Base-by-base conservation (phyloP, 2,329 filamentous ascomycete genomes). In the Ophiosphaerella narmari region DNA sequence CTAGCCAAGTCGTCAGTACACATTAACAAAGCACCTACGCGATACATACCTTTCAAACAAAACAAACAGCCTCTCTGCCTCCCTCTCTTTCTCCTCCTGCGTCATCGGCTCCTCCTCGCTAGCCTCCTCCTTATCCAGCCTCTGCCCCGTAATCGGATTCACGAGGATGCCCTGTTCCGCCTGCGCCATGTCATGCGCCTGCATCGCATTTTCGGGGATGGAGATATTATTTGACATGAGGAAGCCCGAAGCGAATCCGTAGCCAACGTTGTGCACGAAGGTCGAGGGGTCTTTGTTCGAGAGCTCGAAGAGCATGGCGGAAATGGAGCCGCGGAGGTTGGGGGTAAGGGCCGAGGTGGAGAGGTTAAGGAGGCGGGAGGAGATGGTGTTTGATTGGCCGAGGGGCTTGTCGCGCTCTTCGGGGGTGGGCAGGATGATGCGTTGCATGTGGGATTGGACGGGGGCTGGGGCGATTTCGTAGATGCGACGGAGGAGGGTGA, bases 251-350 rank as follows among this genome's bases (percentile, higher is more conserved):
- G 94, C 94, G 66, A 90, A 96, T 0, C 94, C 94, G 68, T 96
- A 99, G 0, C 94, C 94, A 11, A 99, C 90, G 60, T 97, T 97
- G 43, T 89, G 82, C 0, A 97, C 89, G 65, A 97, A 94, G 26
- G 81, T 88, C 13, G 82, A 82, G 0, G 92, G 84, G 62, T 97
- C 86, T 62, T 86, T 89, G 57, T 87, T 88, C 0, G 91, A 96
- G 24, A 97, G 80, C 57, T 95, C 89, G 69, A 95, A 99, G 54
- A 97, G 82, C 21, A 99, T 79, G 26, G 87, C 81, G 0, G 89
- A 89, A 44, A 96, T 87, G 14, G 84, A 83, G 39, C 89, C 85
- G 14, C 91, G 85, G 3, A 96, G 77, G 34, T 86, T 85, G 0
- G 90, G 85, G 0, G 89, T 82, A 37, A 85, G 74, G 0, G 91